Base-by-base conservation (phyloP, 1,284 basidiomycete genomes). In the Apiotrichum sp. region DNA sequence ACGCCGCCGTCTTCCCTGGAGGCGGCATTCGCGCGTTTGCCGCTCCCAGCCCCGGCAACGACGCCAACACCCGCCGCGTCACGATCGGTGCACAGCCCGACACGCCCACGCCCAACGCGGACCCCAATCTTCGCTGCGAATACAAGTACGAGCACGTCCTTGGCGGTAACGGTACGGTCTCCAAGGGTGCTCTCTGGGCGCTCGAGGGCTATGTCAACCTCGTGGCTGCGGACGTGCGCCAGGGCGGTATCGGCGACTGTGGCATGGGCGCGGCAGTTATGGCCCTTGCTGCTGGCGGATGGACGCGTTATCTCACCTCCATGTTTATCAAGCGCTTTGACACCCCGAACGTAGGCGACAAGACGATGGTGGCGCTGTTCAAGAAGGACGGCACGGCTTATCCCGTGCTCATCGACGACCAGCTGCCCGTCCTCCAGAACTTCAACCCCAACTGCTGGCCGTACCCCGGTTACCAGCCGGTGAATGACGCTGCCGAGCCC, bases 201-300 rank as follows among this genome's bases (percentile, higher is more conserved):
- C 53, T 63, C 16, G 62, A 63, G 40, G 59, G 55, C 7, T 63
- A 57, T n/a, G 59, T 63, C 47, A 52, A 60, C 55, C 57, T 63
- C 47, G 59, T 60, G 3, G 52, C 62, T 0, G 62, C 55, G 32
- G 59, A 63, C 41, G 55, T 63, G 29, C 22, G 36, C 31, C 62
- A 63, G 49, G 58, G 58, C 50, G 54, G 57, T 3, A 63, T 63
- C 31, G 62, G 62, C n/a, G 55, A 63, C 55, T 63, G 62, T 32
- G 62, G 62, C 22, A 57, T 63, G 55, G 62, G 62, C 7, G 55
- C 59, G 4, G 50, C 59, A 4, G 35, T 63, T 51, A 56, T 59
- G 56, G 49, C 58, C 0, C 52, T 62, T 14, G 58, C 56, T 0
- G 42, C 13, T 4, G 49, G 47, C 11, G 56, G 61, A 2, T 62